These are phyloP conservation scores for Trematosphaeria pertusa DNA, from an alignment of 2,329 filamentous ascomycete species.

Conservation along the genomic window DNA sequence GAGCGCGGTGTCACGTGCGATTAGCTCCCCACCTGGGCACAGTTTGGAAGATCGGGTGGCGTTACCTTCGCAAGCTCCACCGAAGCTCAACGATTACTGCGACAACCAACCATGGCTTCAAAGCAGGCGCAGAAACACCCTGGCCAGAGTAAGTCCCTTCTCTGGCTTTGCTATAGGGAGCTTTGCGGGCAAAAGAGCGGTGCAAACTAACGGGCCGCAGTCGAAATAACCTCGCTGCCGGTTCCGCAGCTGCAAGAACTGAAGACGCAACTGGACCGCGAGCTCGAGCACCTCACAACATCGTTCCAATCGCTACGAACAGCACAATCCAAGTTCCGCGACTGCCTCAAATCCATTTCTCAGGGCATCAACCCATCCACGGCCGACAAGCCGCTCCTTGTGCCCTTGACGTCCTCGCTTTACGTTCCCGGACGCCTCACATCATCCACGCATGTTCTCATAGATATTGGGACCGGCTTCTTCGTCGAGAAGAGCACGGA, in stretches of 20 bases:
- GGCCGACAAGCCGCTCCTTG: conserved; percentile 70
- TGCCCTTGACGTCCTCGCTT: conserved; percentile 93
- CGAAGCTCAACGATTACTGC: too few relatives aligned
- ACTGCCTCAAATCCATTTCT: conserved; percentile 82
- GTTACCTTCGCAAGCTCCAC: too few relatives aligned
- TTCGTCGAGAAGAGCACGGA: conserved; percentile 82
- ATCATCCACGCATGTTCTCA: conserved; percentile 57
- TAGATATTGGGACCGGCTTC: conserved; percentile 93
- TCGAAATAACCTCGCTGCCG: conserved; percentile 79
- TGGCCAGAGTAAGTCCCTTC: conserved; percentile 34
- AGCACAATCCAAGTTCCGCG: conserved; percentile 89
- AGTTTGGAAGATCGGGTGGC: too few relatives aligned
- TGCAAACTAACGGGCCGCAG: conserved; percentile 26
- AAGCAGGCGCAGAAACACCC: conserved; percentile 23
- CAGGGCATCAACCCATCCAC: conserved; percentile 58
- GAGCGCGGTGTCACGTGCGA: too few relatives aligned
- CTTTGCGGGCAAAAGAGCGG: too few relatives aligned
- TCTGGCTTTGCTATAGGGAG: not conserved
- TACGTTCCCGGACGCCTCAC: conserved; percentile 88
- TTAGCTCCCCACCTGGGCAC: too few relatives aligned
- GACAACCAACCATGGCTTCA: conserved; percentile 24
- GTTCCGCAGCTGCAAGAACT: conserved; percentile 86
- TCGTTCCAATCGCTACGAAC: conserved; percentile 90
- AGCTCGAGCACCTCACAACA: conserved; percentile 89
- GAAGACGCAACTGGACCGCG: conserved; percentile 95